These are phyloP conservation scores for Fusarium sp. DNA, from an alignment of 2,329 filamentous ascomycete genomes.

Conservation along the genomic window DNA sequence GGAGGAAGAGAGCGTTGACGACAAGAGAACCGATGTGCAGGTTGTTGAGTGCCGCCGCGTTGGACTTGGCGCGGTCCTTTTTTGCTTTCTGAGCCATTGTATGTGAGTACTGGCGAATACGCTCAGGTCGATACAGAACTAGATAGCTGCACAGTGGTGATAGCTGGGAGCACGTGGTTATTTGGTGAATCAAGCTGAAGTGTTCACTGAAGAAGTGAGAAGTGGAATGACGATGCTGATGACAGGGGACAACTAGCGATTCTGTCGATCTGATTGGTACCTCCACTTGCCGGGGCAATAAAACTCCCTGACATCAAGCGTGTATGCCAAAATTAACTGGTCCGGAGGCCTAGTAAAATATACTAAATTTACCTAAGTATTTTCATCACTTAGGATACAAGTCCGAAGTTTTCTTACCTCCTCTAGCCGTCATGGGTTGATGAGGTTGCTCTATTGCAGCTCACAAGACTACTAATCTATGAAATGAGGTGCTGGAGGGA, in stretches of 20 bases:
- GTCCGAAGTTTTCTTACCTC: background rate
- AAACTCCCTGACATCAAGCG: background rate
- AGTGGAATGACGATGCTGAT: slow-evolving; percentile 24
- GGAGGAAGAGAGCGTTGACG: slow-evolving; percentile 78
- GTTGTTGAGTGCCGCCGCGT: slow-evolving; percentile 78
- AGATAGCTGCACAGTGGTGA: background rate
- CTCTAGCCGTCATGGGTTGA: background rate
- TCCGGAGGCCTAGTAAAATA: background rate
- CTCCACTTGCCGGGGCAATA: slow-evolving; percentile 23
- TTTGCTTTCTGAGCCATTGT: slow-evolving; percentile 70
- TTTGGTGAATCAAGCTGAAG: background rate
- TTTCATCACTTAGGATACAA: background rate
- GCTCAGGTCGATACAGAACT: background rate
- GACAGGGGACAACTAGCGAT: slow-evolving; percentile 9
- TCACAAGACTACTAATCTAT: background rate
- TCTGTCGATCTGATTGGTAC: slow-evolving; percentile 14
- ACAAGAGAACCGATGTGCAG: slow-evolving; percentile 80
- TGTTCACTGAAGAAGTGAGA: slow-evolving; percentile 5
- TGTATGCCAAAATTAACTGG: background rate
- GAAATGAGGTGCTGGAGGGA: background rate
- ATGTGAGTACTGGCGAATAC: background rate
- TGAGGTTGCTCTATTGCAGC: background rate
- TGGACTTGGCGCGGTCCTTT: slow-evolving; percentile 78
- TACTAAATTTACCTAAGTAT: background rate
- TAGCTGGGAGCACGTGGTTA: background rate